phyloP scores from a whole-genome alignment of 2,329 filamentous ascomycete genomes.

The Hymenoscyphus salicellus region DNA sequence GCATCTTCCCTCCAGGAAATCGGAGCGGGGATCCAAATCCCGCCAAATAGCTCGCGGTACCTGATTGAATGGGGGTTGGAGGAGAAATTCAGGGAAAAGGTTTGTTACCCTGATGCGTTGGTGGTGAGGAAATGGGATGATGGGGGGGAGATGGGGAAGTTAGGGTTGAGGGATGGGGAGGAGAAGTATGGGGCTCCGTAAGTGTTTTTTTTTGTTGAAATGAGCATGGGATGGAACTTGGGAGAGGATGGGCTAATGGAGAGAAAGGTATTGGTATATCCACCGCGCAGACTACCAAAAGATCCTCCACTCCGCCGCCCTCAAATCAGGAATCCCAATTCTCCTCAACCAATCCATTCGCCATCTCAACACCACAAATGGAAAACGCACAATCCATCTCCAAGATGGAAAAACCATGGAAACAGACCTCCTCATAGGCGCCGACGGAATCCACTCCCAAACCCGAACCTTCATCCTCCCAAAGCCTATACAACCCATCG shows the following conservation, averaged over 20 bases:
- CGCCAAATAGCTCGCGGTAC: background rate
- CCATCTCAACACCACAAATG: background rate
- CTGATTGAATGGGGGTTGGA: background rate
- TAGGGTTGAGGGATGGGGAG: background rate
- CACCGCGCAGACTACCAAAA: background rate
- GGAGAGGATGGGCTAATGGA: background rate
- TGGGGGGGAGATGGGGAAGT: background rate
- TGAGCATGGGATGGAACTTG: background rate
- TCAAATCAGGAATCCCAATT: background rate
- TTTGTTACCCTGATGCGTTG: background rate
- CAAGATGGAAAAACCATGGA: background rate
- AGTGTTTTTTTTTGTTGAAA: background rate
- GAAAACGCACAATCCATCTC: background rate
- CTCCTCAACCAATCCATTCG: background rate
- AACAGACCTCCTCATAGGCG: background rate
- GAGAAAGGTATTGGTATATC: background rate
- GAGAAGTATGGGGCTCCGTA: background rate
- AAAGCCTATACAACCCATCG: background rate
- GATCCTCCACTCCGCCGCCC: background rate
- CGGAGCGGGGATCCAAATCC: background rate
- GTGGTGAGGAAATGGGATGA: background rate
- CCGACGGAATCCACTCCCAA: background rate
- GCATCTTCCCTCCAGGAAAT: background rate
- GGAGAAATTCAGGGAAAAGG: background rate
- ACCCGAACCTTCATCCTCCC: background rate